Evolutionary conservation across 1,284 basidiomycete species (phyloP), one percentile per base, ranked within the genome.

Genomic region (Abortiporus biennis): DNA sequence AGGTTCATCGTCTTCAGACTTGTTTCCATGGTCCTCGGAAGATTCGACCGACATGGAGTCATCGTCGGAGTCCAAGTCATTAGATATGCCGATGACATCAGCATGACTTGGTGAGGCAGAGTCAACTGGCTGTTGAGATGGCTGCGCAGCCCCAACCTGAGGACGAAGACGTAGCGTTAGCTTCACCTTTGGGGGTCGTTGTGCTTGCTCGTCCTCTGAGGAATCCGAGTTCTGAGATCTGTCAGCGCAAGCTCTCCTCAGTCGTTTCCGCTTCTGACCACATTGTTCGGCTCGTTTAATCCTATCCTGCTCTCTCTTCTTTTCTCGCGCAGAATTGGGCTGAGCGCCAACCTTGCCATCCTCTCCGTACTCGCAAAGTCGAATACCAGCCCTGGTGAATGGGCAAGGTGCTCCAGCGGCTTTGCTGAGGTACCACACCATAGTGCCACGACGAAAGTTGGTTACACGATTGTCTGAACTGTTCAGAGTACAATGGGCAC

Each of bases 381-480:
- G 71, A 34, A 87, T 81, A n/a, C 80, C 80, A 1, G 72, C 78
- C 44, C 78, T 69, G 6, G 78, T 64, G 56, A 87, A 87, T 2
- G 84, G 84, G 59, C 84, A 86, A 0, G 79, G 77, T 6, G 78
- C 74, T 31, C 85, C 85, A 4, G 82, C 76, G 16, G 80, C 81
- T 51, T 75, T 73, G 57, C 78, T 80, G 38, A 87, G 70, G 60
- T 85, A 87, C 83, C 83, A 87, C 6, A 87, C 82, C 54, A 76
- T 74, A 29, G 85, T 87, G 25, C 85, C 85, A 32, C 79, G 72
- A 44, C 84, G 72, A 55, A 86, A 87, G 58, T 85, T 85, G n/a
- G 84, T 86, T 20, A 69, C 49, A 30, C 81, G 69, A 40, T 67
- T 69, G 29, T 61, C 58, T n/a, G 67, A 65, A n/a, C 67, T 53